Evolutionary conservation across 2,329 filamentous ascomycete species (phyloP).

Genomic region (Bisporella sp.): DNA sequence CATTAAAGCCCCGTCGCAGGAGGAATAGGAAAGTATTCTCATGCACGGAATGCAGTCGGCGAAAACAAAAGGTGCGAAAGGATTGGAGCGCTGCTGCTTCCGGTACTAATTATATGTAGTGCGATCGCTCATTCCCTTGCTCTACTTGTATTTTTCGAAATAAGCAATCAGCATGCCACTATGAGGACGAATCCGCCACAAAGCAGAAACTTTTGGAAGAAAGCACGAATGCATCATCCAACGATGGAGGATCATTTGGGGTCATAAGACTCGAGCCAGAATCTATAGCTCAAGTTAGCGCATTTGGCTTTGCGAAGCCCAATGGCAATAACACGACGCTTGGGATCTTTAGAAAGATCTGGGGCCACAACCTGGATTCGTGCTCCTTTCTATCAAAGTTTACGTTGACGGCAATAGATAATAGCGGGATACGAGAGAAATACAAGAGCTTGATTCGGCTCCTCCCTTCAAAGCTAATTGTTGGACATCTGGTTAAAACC

Average conservation of each 20-base stretch:
- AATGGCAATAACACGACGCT: constrained; percentile 43
- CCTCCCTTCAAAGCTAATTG: constrained; percentile 45
- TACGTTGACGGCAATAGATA: neutral
- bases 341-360: constrained; percentile 47
- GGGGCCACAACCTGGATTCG: constrained; percentile 34
- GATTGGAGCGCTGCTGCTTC: neutral
- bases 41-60: constrained; percentile 56
- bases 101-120: constrained; percentile 32
- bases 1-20: too few species aligned
- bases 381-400: constrained; percentile 12
- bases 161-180: constrained; percentile 48
- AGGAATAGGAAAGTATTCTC: constrained; percentile 51
- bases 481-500: constrained; percentile 46
- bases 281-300: constrained; percentile 20
- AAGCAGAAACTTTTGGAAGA: constrained; percentile 25
- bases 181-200: constrained; percentile 37
- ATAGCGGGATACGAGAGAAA: constrained; percentile 33
- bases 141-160: constrained; percentile 51
- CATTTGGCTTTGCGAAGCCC: constrained; percentile 46
- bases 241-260: constrained; percentile 11
- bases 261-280: constrained; percentile 19
- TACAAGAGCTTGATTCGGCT: constrained; percentile 53
- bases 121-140: constrained; percentile 53
- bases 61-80: constrained; percentile 37
- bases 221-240: constrained; percentile 10